These are phyloP conservation scores for Epichloe gansuensis DNA, from an alignment of 2,329 filamentous ascomycete species.

Conservation along the genomic window DNA sequence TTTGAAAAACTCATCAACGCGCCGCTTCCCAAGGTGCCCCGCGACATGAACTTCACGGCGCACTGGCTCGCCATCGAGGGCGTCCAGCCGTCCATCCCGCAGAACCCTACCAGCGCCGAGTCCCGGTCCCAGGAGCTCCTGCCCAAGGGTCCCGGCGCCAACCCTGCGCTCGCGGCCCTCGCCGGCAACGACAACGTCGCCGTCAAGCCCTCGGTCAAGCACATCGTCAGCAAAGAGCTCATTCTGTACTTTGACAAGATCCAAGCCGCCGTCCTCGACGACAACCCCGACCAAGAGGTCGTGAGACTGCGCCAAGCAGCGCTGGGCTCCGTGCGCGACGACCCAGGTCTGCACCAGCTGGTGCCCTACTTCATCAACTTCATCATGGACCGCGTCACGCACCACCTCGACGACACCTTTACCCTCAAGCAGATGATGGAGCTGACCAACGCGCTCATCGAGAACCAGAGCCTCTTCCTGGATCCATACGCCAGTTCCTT, in stretches of 20 bases:
- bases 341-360: conserved; percentile 88
- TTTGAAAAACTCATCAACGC: conserved; percentile 99
- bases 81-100: conserved; percentile 89
- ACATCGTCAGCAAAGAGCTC: conserved; percentile 89
- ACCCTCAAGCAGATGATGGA: conserved; percentile 87
- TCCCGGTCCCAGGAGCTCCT: conserved; percentile 73
- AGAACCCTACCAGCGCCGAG: conserved; percentile 84
- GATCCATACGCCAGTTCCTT: conserved; percentile 52
- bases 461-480: conserved; percentile 67
- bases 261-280: conserved; percentile 76
- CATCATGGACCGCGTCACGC: conserved; percentile 89
- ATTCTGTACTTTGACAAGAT: conserved; percentile 97
- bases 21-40: conserved; percentile 83
- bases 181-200: conserved; percentile 74
- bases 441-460: conserved; percentile 70
- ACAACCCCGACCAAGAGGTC: conserved; percentile 68
- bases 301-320: conserved; percentile 67
- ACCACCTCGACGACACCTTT: conserved; percentile 82
- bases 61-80: conserved; percentile 98
- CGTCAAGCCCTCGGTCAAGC: conserved; percentile 86
- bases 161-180: conserved; percentile 67
- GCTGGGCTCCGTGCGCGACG: conserved; percentile 71
- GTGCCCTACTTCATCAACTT: conserved; percentile 96
- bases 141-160: conserved; percentile 81
- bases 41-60: conserved; percentile 79